Conservation (phyloP, 805 yeast species). For the Kluyveromyces starmeri region DNA sequence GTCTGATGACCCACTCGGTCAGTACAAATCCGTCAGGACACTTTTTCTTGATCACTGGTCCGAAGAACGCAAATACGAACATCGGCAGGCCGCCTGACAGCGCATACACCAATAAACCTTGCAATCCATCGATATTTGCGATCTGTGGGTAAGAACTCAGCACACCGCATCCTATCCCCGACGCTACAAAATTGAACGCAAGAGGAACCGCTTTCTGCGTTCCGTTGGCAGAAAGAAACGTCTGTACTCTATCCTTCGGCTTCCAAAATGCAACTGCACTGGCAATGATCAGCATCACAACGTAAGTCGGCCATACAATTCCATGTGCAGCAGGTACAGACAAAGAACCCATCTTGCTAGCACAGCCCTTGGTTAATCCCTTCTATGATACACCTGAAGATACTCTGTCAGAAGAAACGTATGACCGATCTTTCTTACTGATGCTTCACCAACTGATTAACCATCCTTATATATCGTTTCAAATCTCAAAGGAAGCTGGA, state of each 20-base stretch:
- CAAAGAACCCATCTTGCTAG: conserved; percentile 32
- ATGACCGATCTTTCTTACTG: too few species aligned
- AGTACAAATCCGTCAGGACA: conserved; percentile 88
- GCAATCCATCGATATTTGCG: conserved; percentile 78
- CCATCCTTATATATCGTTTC: too few species aligned
- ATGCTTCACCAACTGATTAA: too few species aligned
- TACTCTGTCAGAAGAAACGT: too few species aligned
- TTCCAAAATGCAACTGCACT: conserved; percentile 51
- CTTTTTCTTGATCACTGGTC: conserved; percentile 66
- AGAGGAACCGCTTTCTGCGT: conserved; percentile 73
- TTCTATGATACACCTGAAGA: too few species aligned
- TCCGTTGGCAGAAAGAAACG: conserved; percentile 70
- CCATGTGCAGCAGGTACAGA: conserved; percentile 54
- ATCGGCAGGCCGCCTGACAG: conserved; percentile 77
- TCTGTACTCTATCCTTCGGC: conserved; percentile 33
- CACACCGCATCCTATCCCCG: conserved; percentile 90
- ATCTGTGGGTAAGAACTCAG: conserved; percentile 79
- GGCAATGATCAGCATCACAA: conserved; percentile 45
- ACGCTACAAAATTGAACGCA: conserved; percentile 82
- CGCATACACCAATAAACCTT: conserved; percentile 77
- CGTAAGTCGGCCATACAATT: conserved; percentile 53
- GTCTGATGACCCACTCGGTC: conserved; percentile 86
- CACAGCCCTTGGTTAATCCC: too few species aligned
- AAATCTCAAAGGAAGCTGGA: too few species aligned
- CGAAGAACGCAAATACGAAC: conserved; percentile 70